Conservation (phyloP, 2,329 filamentous ascomycete species). For the Gnomoniopsis sp. region DNA sequence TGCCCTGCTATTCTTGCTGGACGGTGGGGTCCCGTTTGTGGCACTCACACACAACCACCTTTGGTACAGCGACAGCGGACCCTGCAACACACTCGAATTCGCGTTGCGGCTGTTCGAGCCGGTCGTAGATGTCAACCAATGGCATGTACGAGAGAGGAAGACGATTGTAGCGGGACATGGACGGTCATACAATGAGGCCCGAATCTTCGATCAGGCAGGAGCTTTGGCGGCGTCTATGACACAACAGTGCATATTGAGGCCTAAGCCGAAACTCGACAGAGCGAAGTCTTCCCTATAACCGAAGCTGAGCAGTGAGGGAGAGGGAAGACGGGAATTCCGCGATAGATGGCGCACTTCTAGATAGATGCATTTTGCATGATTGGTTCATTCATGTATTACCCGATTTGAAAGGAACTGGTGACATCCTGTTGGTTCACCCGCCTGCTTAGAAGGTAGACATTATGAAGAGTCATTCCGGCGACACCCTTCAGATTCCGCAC, state of each 20-base stretch:
- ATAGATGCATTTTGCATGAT: too few relatives aligned
- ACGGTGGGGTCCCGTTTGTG: conserved; percentile 40
- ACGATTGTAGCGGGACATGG: conserved; percentile 36
- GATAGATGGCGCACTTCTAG: too few relatives aligned
- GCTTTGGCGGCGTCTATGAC: conserved; percentile 44
- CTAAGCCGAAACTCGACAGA: conserved; percentile 5
- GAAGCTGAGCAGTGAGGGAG: neutral
- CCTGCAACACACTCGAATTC: conserved; percentile 48
- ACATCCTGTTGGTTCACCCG: too few relatives aligned
- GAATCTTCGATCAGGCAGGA: conserved; percentile 42
- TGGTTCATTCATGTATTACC: too few relatives aligned
- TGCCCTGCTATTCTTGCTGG: conserved; percentile 40
- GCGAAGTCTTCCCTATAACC: conserved; percentile 3
- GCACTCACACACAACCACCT: conserved; percentile 39
- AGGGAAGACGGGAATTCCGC: neutral
- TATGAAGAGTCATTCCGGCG: too few relatives aligned
- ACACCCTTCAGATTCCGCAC: too few relatives aligned
- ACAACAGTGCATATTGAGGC: conserved; percentile 40
- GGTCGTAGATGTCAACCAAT: conserved; percentile 35
- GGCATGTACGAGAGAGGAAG: conserved; percentile 40
- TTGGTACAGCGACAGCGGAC: conserved; percentile 40
- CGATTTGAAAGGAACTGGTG: too few relatives aligned
- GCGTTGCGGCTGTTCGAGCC: conserved; percentile 40
- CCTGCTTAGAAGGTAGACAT: too few relatives aligned
- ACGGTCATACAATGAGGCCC: conserved; percentile 40